Evolutionary conservation across 345 rosid species (phyloP).

Genomic region (Eucalyptus regnans): DNA sequence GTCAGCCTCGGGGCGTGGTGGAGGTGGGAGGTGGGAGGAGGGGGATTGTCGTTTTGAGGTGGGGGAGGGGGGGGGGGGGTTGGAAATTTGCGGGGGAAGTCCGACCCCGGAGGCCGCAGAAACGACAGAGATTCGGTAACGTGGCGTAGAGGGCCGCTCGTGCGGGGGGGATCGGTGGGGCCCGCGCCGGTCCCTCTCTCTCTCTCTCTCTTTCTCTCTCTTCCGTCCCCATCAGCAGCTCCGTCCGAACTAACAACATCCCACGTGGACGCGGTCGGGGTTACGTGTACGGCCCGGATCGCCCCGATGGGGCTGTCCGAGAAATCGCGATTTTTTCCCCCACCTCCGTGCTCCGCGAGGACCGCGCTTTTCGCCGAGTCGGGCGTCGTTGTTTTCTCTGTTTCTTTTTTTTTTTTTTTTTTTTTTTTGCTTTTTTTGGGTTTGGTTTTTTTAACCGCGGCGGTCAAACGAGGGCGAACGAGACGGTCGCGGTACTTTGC

Average conservation of each 20-base stretch:
- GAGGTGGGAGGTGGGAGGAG: rapidly evolving
- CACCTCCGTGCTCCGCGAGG: background rate
- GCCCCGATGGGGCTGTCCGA: background rate
- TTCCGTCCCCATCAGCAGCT: background rate
- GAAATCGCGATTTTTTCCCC: background rate
- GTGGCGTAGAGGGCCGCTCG: constrained; percentile 35
- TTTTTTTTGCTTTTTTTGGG: too few species aligned
- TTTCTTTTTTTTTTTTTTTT: too few species aligned
- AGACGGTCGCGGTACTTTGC: background rate
- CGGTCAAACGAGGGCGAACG: background rate
- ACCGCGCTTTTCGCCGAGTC: background rate
- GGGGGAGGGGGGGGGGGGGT: background rate
- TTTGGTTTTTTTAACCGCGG: background rate
- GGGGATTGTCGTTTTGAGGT: background rate
- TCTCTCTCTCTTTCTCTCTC: background rate
- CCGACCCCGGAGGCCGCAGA: background rate
- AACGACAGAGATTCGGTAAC: constrained; percentile 52
- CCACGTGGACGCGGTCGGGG: background rate
- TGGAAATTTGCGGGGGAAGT: background rate
- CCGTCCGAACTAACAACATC: background rate
- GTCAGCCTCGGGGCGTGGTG: background rate
- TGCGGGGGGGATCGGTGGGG: constrained; percentile 12
- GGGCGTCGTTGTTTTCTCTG: background rate
- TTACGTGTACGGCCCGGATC: background rate
- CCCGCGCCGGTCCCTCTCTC: background rate